Evolutionary conservation across 257 asterid species (phyloP).

Genomic region (Fraxinus pennsylvanica): DNA sequence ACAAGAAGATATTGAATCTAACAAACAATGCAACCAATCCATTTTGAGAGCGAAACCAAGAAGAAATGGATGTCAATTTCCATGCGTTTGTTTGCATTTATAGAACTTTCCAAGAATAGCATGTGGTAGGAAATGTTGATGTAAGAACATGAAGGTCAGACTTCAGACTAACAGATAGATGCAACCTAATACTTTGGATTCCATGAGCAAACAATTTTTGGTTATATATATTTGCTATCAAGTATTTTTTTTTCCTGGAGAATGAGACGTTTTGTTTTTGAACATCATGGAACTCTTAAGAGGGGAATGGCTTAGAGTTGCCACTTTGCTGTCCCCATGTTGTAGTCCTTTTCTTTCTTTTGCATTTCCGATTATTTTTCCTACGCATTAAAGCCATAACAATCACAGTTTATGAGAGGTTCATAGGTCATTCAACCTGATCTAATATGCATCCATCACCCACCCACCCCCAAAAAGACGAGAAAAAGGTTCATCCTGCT

Average conservation of each 20-base stretch:
- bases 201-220: neutral
- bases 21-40: slow-evolving; percentile 12
- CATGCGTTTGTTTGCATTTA: neutral
- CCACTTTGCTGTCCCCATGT: neutral
- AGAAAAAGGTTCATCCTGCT: neutral
- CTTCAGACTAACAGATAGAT: slow-evolving; percentile 13
- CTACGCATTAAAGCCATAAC: neutral
- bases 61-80: slow-evolving; percentile 2
- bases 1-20: slow-evolving; percentile 11
- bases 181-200: slow-evolving; percentile 15
- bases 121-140: neutral
- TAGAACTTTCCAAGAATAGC: slow-evolving; percentile 1
- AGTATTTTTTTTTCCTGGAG: neutral
- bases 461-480: neutral
- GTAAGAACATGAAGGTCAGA: slow-evolving; percentile 3
- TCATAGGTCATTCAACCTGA: neutral
- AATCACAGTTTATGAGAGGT: neutral
- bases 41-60: slow-evolving; percentile 11
- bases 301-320: neutral
- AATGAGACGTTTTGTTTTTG: neutral
- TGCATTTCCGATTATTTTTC: neutral
- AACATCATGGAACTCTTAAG: neutral
- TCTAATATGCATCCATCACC: neutral
- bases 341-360: neutral
- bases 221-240: neutral